phyloP scores from a whole-genome alignment of 805 yeast genomes.

The Clavispora asparagi region DNA sequence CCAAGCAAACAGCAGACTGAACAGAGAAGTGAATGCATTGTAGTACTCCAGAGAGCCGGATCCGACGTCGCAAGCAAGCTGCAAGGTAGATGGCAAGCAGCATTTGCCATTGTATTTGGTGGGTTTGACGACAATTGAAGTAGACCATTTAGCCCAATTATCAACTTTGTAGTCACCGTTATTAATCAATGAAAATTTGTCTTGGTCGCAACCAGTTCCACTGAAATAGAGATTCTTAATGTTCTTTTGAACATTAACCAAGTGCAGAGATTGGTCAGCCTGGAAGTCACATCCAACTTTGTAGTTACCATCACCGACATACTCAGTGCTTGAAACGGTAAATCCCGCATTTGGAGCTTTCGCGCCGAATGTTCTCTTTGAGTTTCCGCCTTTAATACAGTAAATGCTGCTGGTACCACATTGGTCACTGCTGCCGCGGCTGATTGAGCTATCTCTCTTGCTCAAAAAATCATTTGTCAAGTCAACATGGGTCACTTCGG shows the following conservation, averaged over 20 bases:
- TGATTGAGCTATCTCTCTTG: not conserved
- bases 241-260: not conserved
- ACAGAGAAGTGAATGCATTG: not conserved
- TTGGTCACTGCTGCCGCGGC: not conserved
- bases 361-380: not conserved
- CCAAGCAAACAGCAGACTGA: not conserved
- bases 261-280: not conserved
- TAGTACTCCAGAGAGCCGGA: not conserved
- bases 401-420: not conserved
- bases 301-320: not conserved
- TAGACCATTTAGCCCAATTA: constrained; percentile 1
- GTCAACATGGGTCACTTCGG: not conserved
- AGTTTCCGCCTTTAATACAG: not conserved
- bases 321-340: not conserved
- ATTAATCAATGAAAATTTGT: not conserved
- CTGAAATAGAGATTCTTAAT: not conserved
- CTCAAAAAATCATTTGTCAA: not conserved
- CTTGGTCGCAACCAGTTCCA: not conserved
- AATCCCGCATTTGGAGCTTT: not conserved
- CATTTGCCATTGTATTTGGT: not conserved
- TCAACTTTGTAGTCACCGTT: not conserved
- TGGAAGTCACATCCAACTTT: not conserved
- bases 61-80: not conserved
- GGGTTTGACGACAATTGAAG: not conserved
- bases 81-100: not conserved